Percentiles rank a stretch among this genome's conserved stretches.
Conservation (phyloP, 495 filamentous ascomycete genomes). For the Paragyromitra xinjiangensis region DNA sequence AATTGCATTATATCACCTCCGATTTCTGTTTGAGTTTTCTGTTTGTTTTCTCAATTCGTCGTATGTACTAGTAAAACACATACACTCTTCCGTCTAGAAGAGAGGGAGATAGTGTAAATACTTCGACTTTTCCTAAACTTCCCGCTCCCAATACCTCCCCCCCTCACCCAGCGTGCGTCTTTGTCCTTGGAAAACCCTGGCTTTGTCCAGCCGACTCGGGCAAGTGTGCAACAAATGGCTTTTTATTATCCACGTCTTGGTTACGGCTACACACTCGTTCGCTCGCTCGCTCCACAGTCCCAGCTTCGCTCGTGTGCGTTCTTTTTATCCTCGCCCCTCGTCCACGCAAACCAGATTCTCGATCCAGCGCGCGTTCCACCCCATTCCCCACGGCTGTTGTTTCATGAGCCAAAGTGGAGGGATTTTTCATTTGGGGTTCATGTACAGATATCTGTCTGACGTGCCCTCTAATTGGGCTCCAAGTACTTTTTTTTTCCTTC, state of each 20-base stretch:
- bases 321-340: slow-evolving; percentile 48
- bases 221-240: slow-evolving; percentile 47
- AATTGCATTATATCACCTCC: slow-evolving; percentile 27
- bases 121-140: slow-evolving; percentile 28
- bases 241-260: slow-evolving; percentile 48
- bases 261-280: slow-evolving; percentile 41
- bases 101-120: not conserved
- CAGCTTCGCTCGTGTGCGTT: slow-evolving; percentile 39
- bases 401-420: slow-evolving; percentile 40
- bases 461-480: slow-evolving; percentile 44
- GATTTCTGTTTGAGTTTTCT: slow-evolving; percentile 25
- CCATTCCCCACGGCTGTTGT: slow-evolving; percentile 41
- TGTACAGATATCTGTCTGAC: slow-evolving; percentile 32
- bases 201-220: slow-evolving; percentile 42
- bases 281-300: slow-evolving; percentile 33
- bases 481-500: slow-evolving; percentile 16
- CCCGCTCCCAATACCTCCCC: slow-evolving; percentile 18
- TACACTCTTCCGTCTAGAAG: not conserved
- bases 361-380: slow-evolving; percentile 33
- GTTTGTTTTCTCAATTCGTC: slow-evolving; percentile 30
- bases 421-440: slow-evolving; percentile 52
- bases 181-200: slow-evolving; percentile 47
- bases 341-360: slow-evolving; percentile 41
- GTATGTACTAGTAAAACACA: not conserved
- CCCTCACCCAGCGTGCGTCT: slow-evolving; percentile 26